These are phyloP conservation scores for Lactarius pseudohatsudake DNA, from an alignment of 768 basidiomycete genomes.

Conservation along the genomic window DNA sequence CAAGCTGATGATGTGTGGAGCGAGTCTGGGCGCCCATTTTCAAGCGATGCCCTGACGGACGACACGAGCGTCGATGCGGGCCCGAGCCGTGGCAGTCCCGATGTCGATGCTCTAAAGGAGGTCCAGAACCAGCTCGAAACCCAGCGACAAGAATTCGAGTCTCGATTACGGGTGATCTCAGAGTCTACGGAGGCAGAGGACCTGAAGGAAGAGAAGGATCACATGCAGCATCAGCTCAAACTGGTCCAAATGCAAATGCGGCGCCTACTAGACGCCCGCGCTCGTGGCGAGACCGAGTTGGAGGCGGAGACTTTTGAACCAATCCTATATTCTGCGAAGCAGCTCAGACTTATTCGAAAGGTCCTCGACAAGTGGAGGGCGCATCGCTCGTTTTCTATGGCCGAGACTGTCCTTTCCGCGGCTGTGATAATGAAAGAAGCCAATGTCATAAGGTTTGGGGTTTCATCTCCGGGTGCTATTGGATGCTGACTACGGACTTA, in stretches of 20 bases:
- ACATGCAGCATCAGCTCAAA: constrained; percentile 87
- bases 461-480: constrained; percentile 21
- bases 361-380: constrained; percentile 85
- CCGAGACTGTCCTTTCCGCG: constrained; percentile 79
- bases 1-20: constrained; percentile 89
- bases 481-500: constrained; percentile 35
- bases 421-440: constrained; percentile 92
- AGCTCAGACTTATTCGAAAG: constrained; percentile 78
- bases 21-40: constrained; percentile 76
- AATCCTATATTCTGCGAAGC: constrained; percentile 76
- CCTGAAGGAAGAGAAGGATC: constrained; percentile 85
- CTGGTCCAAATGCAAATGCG: constrained; percentile 81
- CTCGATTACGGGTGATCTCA: constrained; percentile 57
- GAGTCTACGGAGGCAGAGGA: constrained; percentile 81
- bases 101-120: constrained; percentile 65
- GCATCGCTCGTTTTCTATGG: constrained; percentile 87
- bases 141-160: constrained; percentile 52
- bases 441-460: constrained; percentile 78
- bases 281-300: constrained; percentile 71
- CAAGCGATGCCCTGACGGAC: constrained; percentile 79
- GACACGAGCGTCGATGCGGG: constrained; percentile 81
- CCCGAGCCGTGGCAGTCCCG: constrained; percentile 60
- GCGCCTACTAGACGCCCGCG: constrained; percentile 71
- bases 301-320: constrained; percentile 71
- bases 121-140: constrained; percentile 68